Conservation (phyloP, 305 asterid genomes). For the Fraxinus xanthoxyloides region DNA sequence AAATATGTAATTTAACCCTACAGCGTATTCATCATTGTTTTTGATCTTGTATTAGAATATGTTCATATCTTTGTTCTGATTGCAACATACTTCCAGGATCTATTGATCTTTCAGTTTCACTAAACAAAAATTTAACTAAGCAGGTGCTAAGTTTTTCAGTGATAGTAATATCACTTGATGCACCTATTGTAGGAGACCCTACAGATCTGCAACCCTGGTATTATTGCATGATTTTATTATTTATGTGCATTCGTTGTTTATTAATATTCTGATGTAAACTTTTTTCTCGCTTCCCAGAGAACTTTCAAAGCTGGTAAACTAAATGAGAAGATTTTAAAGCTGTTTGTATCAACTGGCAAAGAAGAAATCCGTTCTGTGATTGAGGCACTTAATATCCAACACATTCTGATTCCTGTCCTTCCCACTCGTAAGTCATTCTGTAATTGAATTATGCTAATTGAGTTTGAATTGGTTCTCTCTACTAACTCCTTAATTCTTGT, state of each 20-base stretch:
- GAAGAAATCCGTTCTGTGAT: conserved; percentile 70
- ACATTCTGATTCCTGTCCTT: conserved; percentile 68
- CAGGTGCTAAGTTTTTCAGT: not conserved
- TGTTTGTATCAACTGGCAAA: conserved; percentile 74
- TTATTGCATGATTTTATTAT: not conserved
- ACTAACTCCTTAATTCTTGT: conserved; percentile 31
- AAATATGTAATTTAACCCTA: not conserved
- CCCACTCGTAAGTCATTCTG: conserved; percentile 68
- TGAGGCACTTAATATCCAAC: conserved; percentile 66
- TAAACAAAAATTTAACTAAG: not conserved
- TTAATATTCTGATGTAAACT: conserved; percentile 11
- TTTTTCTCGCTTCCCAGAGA: conserved; percentile 50
- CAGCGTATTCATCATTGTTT: not conserved
- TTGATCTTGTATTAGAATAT: not conserved
- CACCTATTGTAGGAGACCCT: not conserved
- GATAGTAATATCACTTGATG: not conserved
- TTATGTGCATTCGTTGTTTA: conserved; percentile 8
- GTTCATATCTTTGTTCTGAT: not conserved
- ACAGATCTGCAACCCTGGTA: not conserved
- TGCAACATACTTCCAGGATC: not conserved
- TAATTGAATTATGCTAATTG: conserved; percentile 5
- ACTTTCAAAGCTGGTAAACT: conserved; percentile 83
- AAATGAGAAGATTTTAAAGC: conserved; percentile 72
- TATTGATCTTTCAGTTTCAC: not conserved
- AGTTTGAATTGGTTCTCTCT: conserved; percentile 11